Evolutionary conservation across 2,329 filamentous ascomycete genomes (phyloP).

Genomic region (Graphilbum ipis-grandicollis): DNA sequence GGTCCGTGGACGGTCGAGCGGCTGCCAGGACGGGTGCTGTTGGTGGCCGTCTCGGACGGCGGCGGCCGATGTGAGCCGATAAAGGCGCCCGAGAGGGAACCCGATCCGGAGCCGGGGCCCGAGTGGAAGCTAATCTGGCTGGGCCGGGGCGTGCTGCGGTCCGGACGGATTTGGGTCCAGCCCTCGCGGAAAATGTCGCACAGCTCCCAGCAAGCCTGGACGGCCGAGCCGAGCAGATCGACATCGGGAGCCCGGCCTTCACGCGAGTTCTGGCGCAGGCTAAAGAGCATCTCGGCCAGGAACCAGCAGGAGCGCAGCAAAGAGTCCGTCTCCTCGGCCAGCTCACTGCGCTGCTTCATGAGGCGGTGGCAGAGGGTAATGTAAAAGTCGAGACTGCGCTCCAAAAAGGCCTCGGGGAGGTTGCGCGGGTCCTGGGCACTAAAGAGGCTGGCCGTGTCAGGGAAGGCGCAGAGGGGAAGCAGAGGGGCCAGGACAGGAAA

Average conservation of each 20-base stretch:
- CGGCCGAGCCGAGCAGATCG: slow-evolving; percentile 70
- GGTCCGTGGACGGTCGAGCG: slow-evolving; percentile 18
- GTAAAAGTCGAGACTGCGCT: slow-evolving; percentile 86
- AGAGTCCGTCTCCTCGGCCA: slow-evolving; percentile 68
- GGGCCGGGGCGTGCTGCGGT: slow-evolving; percentile 69
- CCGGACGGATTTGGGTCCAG: slow-evolving; percentile 77
- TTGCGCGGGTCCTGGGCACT: slow-evolving; percentile 69
- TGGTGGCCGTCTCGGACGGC: no score
- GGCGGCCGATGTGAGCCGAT: no score
- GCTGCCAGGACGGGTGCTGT: slow-evolving; percentile 15
- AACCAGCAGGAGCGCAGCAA: slow-evolving; percentile 78
- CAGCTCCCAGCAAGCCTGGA: slow-evolving; percentile 88
- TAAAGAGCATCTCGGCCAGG: slow-evolving; percentile 85
- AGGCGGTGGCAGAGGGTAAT: slow-evolving; percentile 82
- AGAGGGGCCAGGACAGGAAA: no score
- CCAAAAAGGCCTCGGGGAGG: slow-evolving; percentile 71
- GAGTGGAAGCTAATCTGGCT: slow-evolving; percentile 61
- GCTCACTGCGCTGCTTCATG: slow-evolving; percentile 80
- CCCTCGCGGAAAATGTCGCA: slow-evolving; percentile 86
- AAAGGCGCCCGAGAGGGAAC: no score
- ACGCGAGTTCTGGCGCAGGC: slow-evolving; percentile 62
- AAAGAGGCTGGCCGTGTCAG: slow-evolving; percentile 40
- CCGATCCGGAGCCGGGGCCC: no score
- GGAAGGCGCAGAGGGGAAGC: slow-evolving; percentile 1
- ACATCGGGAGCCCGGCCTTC: slow-evolving; percentile 61